Evolutionary conservation across 352 stramenopile species (phyloP), one percentile per base, ranked within the genome.

Genomic region (Globisporangium abappressorium): DNA sequence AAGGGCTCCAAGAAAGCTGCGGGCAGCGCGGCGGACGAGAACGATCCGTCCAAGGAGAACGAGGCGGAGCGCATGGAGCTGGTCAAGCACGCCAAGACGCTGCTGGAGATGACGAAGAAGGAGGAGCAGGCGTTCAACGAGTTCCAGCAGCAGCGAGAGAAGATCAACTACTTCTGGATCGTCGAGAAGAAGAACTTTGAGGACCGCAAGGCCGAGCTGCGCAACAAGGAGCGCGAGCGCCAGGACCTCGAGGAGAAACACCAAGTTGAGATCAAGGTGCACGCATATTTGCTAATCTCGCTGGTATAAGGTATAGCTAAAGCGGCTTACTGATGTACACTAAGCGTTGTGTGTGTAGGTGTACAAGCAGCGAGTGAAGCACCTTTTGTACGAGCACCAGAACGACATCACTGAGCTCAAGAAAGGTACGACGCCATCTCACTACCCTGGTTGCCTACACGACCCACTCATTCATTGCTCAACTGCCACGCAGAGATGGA

Each of bases 161-260:
- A 98, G 73, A 90, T 98, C 68, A 98, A 98, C 70, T 98, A 98
- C 82, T 98, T 98, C 73, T 98, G 95, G 95, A 98, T 98, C 72
- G 92, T 98, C 33, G 94, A 98, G 72, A 98, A 98, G 79, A 98
- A 98, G 70, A 96, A 98, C 64, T 80, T 98, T 57, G 95, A 98
- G 69, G 94, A 98, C 71, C 90, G 91, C 5, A 95, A 93, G 64
- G 89, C 92, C 3, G 88, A 97, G 68, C 69, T 98, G 47, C 81
- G 95, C 54, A 98, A 98, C 72, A 98, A 98, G 70, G 94, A 98
- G 66, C 81, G 95, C 59, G 95, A 98, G 69, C 81, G 96, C 46
- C 94, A 98, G 70, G 95, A 98, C 68, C 71, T 98, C 12, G 93
- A 98, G 59, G 95, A 98, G 78, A 98, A 97, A 57, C 91, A 98